Percentiles rank a stretch among this genome's conserved stretches.
Conservation (phyloP, 257 asterid genomes). For the Knoxia roxburghii region DNA sequence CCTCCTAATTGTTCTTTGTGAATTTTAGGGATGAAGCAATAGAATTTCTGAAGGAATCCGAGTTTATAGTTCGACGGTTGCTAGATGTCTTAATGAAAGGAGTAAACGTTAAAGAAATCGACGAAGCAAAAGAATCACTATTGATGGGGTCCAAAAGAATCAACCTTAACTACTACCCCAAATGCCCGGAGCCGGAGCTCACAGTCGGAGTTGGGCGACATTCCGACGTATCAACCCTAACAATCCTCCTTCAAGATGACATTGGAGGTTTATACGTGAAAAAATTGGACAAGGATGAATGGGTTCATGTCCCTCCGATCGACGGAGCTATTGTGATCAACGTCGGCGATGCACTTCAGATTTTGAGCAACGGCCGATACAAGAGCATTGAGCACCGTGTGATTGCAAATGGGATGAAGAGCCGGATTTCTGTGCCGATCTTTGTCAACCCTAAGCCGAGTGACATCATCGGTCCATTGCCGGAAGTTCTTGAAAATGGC, state of each 20-base stretch:
- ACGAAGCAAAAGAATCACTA: slow-evolving; percentile 17
- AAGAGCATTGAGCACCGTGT: slow-evolving; percentile 32
- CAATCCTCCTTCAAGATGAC: slow-evolving; percentile 30
- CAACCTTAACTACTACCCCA: slow-evolving; percentile 28
- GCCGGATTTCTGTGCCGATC: slow-evolving; percentile 29
- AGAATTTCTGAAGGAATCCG: slow-evolving; percentile 17
- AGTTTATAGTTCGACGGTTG: slow-evolving; percentile 14
- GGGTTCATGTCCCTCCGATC: slow-evolving; percentile 29
- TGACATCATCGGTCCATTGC: slow-evolving; percentile 25
- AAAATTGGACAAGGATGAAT: slow-evolving; percentile 12
- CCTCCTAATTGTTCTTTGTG: background rate
- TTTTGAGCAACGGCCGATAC: slow-evolving; percentile 27
- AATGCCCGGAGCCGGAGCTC: slow-evolving; percentile 35
- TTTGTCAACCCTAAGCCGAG: slow-evolving; percentile 28
- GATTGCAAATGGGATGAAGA: slow-evolving; percentile 22
- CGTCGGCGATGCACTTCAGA: slow-evolving; percentile 31
- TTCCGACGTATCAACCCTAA: slow-evolving; percentile 28
- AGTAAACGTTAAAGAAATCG: slow-evolving; percentile 16
- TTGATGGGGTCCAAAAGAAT: slow-evolving; percentile 30
- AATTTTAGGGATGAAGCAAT: slow-evolving; percentile 23
- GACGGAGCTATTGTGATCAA: slow-evolving; percentile 30
- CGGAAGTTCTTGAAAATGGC: slow-evolving; percentile 21
- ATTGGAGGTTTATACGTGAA: slow-evolving; percentile 32
- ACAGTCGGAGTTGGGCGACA: slow-evolving; percentile 31
- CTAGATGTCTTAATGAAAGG: slow-evolving; percentile 24